Base-by-base conservation (phyloP, 192 early-diverging fungal genomes). In the Lunasporangiospora selenospora region DNA sequence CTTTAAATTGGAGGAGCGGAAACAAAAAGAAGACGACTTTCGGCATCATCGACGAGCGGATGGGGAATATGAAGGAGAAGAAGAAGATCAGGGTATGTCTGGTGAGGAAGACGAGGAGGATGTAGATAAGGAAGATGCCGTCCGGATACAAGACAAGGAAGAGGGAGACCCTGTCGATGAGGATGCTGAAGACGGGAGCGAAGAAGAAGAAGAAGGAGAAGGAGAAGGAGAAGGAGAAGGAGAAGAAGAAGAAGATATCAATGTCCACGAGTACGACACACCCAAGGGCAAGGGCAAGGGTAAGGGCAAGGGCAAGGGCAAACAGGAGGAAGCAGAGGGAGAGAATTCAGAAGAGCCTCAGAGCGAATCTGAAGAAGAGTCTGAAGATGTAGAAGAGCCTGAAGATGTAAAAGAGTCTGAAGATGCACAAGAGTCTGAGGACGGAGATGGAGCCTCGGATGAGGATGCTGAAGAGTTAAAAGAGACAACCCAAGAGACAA, bases 201-300 rank as follows among this genome's bases (percentile, higher is more conserved):
- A 46, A 23, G 43, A 6, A 5, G 21, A 69, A 16, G 50, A 46
- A 9, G 54, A 57, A 21, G 65, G n/a, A n/a, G n/a, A n/a, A n/a
- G n/a, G n/a, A 24, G 58, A 33, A 16, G 47, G 10, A 26, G 30
- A 16, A 2, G 29, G 36, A 1, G 45, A 48, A 16, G 53, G 38
- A 23, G 43, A 6, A 5, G 21, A 69, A 16, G 50, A 46, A 9
- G 54, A 57, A 21, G 65, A 67, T 40, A 52, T 73, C 24, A 73
- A 73, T 30, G n/a, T 63, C 16, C 60, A 73, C 41, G 60, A 58
- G 32, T 73, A 73, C 27, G 69, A 73, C 24, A 19, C 24, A 40
- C 42, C 8, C 19, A 49, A 13, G 36, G 6, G 1, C 1, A 53
- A 51, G 32, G 8, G 1, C 21, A 41, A 33, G 26, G 31, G 6